Evolutionary conservation across 2,329 filamentous ascomycete species (phyloP), one percentile per base, ranked within the genome.

Genomic region (Nemania diffusa): DNA sequence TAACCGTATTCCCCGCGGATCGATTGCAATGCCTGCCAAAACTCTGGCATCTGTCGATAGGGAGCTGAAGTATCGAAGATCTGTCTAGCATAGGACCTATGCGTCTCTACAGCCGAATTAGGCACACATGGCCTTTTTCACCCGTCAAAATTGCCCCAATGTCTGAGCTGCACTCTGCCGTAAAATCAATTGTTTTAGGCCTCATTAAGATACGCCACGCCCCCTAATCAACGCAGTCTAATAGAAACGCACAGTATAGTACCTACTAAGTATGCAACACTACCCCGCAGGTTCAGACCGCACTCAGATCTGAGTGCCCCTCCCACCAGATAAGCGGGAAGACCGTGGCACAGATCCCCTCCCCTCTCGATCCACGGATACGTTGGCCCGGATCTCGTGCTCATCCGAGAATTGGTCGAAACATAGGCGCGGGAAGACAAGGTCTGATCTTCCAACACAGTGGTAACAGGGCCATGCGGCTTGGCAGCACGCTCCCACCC

Each of bases 391-490:
- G 53, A 64, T 63, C 60, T 34, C 8, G 26, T 48, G 26, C 20
- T 44, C 44, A 5, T 53, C 11, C n/a, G n/a, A n/a, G n/a, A n/a
- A n/a, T n/a, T n/a, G n/a, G 40, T 57, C 13, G 15, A 56, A 57
- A 48, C 60, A 55, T 55, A 22, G n/a, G 9, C 24, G 42, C 13
- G 20, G 22, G 37, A 17, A 27, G 52, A 55, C 46, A 51, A 32
- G 17, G 26, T n/a, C 55, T 20, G 34, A 44, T 8, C 26, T 65
- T 52, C 66, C 65, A 57, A 52, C 42, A 2, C 8, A 13, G 26
- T 42, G 57, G 62, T 48, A 62, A 44, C 17, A 32, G 27, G 57
- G 32, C 58, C 53, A 61, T 58, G 52, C 53, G 52, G 20, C 13
- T 26, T 57, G 42, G 61, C 53, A 26, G 29, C 52, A 52, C 22